A percentile compares a stretch with the other conserved stretches of the same genome.
phyloP scores from a whole-genome alignment of 2,329 filamentous ascomycete species.

The Thelonectria rubi region DNA sequence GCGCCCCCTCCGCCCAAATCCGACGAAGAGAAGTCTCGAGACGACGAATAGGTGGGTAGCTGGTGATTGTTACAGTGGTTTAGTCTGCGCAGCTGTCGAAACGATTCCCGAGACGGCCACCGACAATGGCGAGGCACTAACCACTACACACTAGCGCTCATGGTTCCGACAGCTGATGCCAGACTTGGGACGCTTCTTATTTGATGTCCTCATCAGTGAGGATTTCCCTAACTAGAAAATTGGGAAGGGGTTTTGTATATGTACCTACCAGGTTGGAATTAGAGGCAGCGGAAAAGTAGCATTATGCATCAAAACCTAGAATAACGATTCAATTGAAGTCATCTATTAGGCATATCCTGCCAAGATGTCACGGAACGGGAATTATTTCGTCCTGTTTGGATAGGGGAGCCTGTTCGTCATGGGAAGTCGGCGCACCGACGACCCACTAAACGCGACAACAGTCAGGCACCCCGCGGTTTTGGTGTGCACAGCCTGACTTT shows the following conservation, averaged over 20 bases:
- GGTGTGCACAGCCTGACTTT: slow-evolving; percentile 15
- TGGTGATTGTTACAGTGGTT: slow-evolving; percentile 8
- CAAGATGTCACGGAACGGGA: too few species aligned
- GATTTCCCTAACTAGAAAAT: not conserved
- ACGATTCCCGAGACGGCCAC: slow-evolving; percentile 18
- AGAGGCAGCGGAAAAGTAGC: not conserved
- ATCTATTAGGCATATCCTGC: too few species aligned
- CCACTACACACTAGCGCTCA: slow-evolving; percentile 15
- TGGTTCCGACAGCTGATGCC: not conserved
- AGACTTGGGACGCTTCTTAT: too few species aligned
- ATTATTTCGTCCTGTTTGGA: too few species aligned
- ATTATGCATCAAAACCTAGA: not conserved
- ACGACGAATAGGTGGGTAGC: slow-evolving; percentile 40
- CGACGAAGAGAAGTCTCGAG: slow-evolving; percentile 26
- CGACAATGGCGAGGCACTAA: slow-evolving; percentile 26
- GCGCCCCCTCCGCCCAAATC: slow-evolving; percentile 31
- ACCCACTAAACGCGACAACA: slow-evolving; percentile 6
- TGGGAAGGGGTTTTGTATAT: not conserved
- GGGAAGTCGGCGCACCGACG: not conserved
- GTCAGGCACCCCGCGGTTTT: slow-evolving; percentile 25
- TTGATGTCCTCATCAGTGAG: not conserved
- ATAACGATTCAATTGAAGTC: not conserved
- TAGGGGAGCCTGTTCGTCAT: too few species aligned
- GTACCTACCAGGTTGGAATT: not conserved
- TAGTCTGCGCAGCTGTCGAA: slow-evolving; percentile 1